Base-by-base conservation (phyloP, 192 early-diverging fungal genomes). In the Spizellomyces punctatus region DNA sequence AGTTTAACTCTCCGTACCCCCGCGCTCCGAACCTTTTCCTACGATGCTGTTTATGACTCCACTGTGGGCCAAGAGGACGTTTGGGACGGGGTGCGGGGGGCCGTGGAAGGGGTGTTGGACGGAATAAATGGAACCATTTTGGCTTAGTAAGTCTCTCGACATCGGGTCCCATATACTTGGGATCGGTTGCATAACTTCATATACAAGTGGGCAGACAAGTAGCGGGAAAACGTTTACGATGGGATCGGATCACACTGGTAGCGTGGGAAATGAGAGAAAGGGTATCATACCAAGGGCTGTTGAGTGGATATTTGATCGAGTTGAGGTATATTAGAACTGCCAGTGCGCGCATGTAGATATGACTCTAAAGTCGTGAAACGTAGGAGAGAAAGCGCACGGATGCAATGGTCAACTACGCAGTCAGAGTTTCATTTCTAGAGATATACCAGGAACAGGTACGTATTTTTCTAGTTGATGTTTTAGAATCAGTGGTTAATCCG, bases 111-210 rank as follows among this genome's bases (percentile, higher is more conserved):
- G 14, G 91, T 95, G 61, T 50, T 93, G 7, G 91, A 93, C 82
- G 97, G 97, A n/a, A 95, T 93, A 76, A 99, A 99, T 80, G 94
- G 92, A 41, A 96, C 96, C 1, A 90, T 99, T 55, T 85, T 97
- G 63, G 95, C 95, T 55, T 83, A 84, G 79, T 82, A 70, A 58
- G 71, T 8, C 7, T 50, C 17, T 21, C 12, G 5, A 6, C 45
- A 8, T 50, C 7, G 54, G 45, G 48, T 43, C 45, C 43, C 17
- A 36, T 6, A 58, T n/a, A 9, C 65, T 76, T 41, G 17, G 47
- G 47, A 21, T 22, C 36, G 55, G 21, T 46, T 14, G 46, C 21
- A 10, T 61, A 36, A 36, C 27, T 60, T 63, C 55, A 19, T 47
- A 4, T 42, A 6, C 6, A 46, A 78, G 77, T 63, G 85, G 85